A percentile compares a stretch with the other conserved stretches of the same genome.
Conservation (phyloP, 139 green algal genomes). For the Nannochloris sp. region DNA sequence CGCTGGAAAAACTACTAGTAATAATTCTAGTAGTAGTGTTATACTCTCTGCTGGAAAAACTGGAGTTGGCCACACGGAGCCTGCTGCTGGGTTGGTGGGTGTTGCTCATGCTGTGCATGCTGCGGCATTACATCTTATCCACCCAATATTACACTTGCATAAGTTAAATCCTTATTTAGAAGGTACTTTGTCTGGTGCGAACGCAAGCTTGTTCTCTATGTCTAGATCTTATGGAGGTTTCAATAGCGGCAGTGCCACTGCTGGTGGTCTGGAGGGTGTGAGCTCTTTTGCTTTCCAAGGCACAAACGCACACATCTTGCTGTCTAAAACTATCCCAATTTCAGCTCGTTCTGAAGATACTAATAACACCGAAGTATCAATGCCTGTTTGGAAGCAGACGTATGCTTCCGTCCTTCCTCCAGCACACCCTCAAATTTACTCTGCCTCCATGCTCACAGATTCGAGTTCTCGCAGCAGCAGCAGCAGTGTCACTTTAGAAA, state of each 20-base stretch:
- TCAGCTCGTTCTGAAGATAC: not conserved
- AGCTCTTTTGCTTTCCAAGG: conserved; percentile 58
- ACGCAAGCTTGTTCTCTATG: not conserved
- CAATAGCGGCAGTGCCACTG: no score
- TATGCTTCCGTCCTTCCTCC: not conserved
- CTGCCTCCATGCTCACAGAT: no score
- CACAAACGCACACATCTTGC: conserved; percentile 52
- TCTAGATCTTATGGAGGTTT: not conserved
- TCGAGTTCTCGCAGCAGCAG: not conserved
- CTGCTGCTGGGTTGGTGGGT: conserved; percentile 55
- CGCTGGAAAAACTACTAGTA: not conserved
- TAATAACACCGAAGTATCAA: not conserved
- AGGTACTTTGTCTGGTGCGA: conserved; percentile 3
- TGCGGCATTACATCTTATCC: not conserved
- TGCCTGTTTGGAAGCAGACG: not conserved
- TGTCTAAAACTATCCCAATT: conserved; percentile 3
- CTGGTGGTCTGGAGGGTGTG: conserved; percentile 5
- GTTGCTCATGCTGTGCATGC: conserved; percentile 11
- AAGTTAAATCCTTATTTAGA: conserved; percentile 18
- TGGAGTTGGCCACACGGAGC: conserved; percentile 64
- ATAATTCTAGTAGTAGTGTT: conserved; percentile 13
- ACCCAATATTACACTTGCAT: conserved; percentile 6
- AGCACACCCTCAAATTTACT: not conserved
- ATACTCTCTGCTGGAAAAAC: conserved; percentile 59
- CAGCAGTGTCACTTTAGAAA: conserved; percentile 14